Evolutionary conservation across 2,329 filamentous ascomycete genomes (phyloP).

Genomic region (Diplocarpon rosae): DNA sequence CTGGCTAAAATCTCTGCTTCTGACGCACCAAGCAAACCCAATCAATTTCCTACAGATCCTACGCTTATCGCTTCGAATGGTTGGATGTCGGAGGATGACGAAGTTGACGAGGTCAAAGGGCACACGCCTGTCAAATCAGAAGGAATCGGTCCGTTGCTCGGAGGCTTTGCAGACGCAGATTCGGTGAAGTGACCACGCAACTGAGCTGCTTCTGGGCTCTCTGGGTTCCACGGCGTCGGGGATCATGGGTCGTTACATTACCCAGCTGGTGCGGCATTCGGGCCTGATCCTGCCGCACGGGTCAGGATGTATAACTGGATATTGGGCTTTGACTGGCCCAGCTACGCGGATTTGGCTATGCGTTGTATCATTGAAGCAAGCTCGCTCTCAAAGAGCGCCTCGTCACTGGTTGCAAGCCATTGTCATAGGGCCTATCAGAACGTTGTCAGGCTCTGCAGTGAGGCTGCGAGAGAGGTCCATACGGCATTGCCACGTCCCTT

Average conservation of each 20-base stretch:
- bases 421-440: constrained; percentile 25
- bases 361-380: constrained; percentile 28
- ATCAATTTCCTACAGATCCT: constrained; percentile 22
- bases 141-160: constrained; percentile 26
- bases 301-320: constrained; percentile 18
- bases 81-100: constrained; percentile 34
- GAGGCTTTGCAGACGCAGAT: constrained; percentile 27
- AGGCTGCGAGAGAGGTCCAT: constrained; percentile 26
- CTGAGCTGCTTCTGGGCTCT: constrained; percentile 12
- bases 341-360: constrained; percentile 27
- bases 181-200: constrained; percentile 23
- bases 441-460: constrained; percentile 24
- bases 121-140: constrained; percentile 25
- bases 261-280: constrained; percentile 17
- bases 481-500: constrained; percentile 26
- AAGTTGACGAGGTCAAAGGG: constrained; percentile 23
- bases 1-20: constrained; percentile 45
- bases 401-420: constrained; percentile 24
- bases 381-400: constrained; percentile 26
- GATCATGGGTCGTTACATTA: constrained; percentile 23
- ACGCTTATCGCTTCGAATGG: constrained; percentile 26
- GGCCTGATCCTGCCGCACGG: constrained; percentile 17
- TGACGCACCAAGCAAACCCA: constrained; percentile 32
- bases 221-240: constrained; percentile 23
- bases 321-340: constrained; percentile 26